Percentiles rank a stretch among this genome's conserved stretches.
phyloP scores from a whole-genome alignment of 2,329 filamentous ascomycete genomes.

The Aphanocladium album region DNA sequence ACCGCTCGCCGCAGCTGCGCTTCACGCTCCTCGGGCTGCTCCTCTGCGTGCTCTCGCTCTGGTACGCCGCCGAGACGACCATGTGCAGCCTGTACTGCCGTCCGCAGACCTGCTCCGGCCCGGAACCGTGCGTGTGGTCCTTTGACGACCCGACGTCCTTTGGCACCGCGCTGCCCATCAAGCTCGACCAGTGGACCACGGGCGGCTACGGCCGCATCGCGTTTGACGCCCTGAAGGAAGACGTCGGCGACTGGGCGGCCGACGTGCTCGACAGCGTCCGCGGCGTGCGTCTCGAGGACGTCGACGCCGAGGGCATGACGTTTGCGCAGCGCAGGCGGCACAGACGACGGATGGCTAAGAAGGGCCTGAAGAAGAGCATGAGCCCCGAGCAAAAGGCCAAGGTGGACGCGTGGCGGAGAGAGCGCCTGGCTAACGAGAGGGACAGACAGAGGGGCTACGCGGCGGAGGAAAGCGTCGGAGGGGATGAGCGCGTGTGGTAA shows the following conservation, averaged over 20 bases:
- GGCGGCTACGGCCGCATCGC: constrained; percentile 44
- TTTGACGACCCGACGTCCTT: constrained; percentile 53
- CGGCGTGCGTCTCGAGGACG: constrained; percentile 39
- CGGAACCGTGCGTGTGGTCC: constrained; percentile 48
- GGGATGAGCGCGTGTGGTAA: constrained; percentile 26
- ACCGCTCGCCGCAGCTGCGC: constrained; percentile 37
- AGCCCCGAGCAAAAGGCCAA: constrained; percentile 37
- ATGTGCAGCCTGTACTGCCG: constrained; percentile 53
- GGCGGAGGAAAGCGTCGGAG: constrained; percentile 28
- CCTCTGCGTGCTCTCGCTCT: constrained; percentile 40
- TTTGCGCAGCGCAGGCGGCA: constrained; percentile 44
- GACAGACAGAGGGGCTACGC: constrained; percentile 35
- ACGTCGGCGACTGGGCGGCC: constrained; percentile 41
- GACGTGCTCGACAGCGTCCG: constrained; percentile 43
- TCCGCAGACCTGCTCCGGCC: constrained; percentile 43
- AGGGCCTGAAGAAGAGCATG: constrained; percentile 31
- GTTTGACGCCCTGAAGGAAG: constrained; percentile 34
- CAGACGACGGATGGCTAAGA: constrained; percentile 46
- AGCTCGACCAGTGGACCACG: constrained; percentile 57
- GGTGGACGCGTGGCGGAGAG: constrained; percentile 41
- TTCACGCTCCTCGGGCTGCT: constrained; percentile 45
- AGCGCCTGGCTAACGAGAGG: constrained; percentile 35
- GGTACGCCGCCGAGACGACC: constrained; percentile 49
- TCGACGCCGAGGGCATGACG: constrained; percentile 39
- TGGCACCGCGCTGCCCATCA: constrained; percentile 56